These are phyloP conservation scores for Gardenia jasminoides DNA, from an alignment of 257 asterid species.

Conservation along the genomic window DNA sequence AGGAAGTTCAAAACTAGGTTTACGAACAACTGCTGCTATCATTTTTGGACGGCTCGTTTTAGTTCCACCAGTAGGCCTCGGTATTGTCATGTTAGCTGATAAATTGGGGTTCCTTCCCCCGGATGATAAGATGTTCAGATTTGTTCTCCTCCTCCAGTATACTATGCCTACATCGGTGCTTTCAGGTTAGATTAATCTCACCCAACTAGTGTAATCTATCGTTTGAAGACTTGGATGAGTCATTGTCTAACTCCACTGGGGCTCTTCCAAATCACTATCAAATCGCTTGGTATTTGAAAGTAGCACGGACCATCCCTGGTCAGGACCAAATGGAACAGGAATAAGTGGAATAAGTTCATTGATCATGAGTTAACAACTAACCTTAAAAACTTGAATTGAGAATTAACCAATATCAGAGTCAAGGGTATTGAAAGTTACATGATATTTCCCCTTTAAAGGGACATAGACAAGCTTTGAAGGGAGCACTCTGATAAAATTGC, in stretches of 20 bases:
- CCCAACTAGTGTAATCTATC: neutral
- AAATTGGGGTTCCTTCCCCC: slow-evolving; percentile 85
- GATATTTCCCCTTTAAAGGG: neutral
- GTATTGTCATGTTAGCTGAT: slow-evolving; percentile 88
- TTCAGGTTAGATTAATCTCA: slow-evolving; percentile 49
- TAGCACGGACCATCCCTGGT: neutral
- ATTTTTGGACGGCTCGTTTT: slow-evolving; percentile 71
- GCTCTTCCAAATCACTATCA: neutral
- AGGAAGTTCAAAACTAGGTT: slow-evolving; percentile 83
- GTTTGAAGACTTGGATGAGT: neutral
- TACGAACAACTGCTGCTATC: slow-evolving; percentile 81
- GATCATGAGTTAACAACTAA: neutral
- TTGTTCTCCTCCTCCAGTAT: slow-evolving; percentile 92
- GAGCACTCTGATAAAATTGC: neutral
- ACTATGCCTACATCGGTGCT: slow-evolving; percentile 99
- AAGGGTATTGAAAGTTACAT: neutral
- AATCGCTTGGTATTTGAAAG: neutral
- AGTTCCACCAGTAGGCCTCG: slow-evolving; percentile 90
- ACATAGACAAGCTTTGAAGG: neutral
- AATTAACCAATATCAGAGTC: neutral
- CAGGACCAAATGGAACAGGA: neutral
- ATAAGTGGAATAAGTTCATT: neutral
- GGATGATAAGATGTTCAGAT: slow-evolving; percentile 91
- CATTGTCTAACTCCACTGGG: neutral
- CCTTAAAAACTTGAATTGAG: neutral